phyloP scores from a whole-genome alignment of 306 rosid genomes.

The Calophaca sinica region DNA sequence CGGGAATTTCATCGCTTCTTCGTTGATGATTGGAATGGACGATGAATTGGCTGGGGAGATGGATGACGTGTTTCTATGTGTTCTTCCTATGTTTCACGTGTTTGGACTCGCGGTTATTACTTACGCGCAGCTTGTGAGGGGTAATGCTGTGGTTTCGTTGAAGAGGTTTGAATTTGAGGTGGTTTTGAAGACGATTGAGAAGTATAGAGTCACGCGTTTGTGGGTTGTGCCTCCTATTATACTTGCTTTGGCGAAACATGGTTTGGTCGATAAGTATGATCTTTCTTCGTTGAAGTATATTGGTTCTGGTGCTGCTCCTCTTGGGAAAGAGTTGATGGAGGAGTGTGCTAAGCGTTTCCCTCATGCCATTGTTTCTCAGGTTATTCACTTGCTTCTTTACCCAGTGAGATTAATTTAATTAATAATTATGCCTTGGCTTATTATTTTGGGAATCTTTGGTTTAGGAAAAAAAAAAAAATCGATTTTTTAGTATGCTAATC shows the following conservation, averaged over 20 bases:
- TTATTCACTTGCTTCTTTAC: not conserved
- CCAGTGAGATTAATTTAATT: too few species aligned
- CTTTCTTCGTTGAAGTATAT: constrained; percentile 70
- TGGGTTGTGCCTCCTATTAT: constrained; percentile 93
- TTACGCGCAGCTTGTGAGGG: constrained; percentile 72
- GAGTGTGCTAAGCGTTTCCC: constrained; percentile 74
- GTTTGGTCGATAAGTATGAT: constrained; percentile 66
- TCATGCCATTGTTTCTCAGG: constrained; percentile 66
- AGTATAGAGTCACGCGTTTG: constrained; percentile 67
- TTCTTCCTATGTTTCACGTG: constrained; percentile 89
- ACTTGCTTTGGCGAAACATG: constrained; percentile 75
- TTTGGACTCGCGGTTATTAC: constrained; percentile 67
- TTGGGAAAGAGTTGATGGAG: constrained; percentile 85
- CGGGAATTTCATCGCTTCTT: constrained; percentile 68
- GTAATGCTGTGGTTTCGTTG: constrained; percentile 67
- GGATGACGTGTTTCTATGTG: constrained; percentile 62
- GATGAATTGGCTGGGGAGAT: constrained; percentile 55
- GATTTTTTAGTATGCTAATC: not conserved
- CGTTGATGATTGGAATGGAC: constrained; percentile 66
- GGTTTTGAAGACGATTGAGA: constrained; percentile 67
- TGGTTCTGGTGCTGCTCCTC: constrained; percentile 95
- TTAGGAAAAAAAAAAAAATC: not conserved
- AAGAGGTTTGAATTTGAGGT: constrained; percentile 66
- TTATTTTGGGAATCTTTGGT: constrained; percentile 2
- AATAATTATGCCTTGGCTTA: not conserved